A percentile compares a stretch with the other conserved stretches of the same genome.
These are phyloP conservation scores for Heterobasidion irregulare DNA, from an alignment of 1,284 basidiomycete species.

Conservation along the genomic window DNA sequence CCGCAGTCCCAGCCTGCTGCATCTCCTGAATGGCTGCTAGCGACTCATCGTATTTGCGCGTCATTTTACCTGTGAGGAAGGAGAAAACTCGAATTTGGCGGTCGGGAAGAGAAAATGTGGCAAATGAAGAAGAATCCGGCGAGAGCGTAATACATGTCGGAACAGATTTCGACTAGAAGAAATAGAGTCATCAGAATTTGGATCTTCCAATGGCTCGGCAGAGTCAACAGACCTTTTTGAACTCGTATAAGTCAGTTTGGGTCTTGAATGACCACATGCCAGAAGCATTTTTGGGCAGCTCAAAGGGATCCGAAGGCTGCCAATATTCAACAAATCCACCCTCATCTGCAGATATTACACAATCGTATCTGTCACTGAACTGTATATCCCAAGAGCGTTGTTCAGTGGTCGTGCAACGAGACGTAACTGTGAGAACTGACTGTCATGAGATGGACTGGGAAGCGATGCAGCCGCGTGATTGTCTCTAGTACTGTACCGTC, in stretches of 20 bases:
- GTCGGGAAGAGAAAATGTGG: constrained; percentile 87
- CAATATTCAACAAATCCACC: constrained; percentile 97
- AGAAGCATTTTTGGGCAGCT: constrained; percentile 68
- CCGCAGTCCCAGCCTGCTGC: constrained; percentile 90
- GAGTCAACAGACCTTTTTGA: constrained; percentile 77
- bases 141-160: constrained; percentile 90
- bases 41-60: constrained; percentile 92
- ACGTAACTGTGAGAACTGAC: constrained; percentile 40
- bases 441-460: constrained; percentile 85
- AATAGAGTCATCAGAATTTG: neutral
- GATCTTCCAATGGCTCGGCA: neutral
- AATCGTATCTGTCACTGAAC: constrained; percentile 89
- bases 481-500: constrained; percentile 70
- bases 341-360: constrained; percentile 91
- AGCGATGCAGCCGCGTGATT: constrained; percentile 73
- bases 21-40: constrained; percentile 90
- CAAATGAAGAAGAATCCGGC: constrained; percentile 82
- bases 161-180: constrained; percentile 72
- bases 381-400: constrained; percentile 22
- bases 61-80: constrained; percentile 85
- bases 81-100: constrained; percentile 92
- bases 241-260: constrained; percentile 92
- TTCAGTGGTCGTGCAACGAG: neutral
- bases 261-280: constrained; percentile 90
- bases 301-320: constrained; percentile 84